These are phyloP conservation scores for Penicillium sp. DNA, from an alignment of 2,329 filamentous ascomycete genomes.

Conservation along the genomic window DNA sequence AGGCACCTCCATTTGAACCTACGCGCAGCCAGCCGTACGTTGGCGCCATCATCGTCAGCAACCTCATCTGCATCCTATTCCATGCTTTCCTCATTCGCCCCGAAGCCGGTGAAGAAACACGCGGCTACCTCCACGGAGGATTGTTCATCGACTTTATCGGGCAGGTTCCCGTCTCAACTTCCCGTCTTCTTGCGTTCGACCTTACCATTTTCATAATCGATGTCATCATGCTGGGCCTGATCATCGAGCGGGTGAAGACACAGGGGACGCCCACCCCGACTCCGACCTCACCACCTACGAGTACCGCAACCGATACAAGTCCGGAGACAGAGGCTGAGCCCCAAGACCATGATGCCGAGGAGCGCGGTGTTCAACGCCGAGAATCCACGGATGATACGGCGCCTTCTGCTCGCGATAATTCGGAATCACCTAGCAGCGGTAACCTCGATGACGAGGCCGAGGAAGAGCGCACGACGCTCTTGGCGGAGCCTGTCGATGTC, in stretches of 20 bases:
- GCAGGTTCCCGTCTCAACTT: conserved; percentile 54
- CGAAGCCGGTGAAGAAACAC: conserved; percentile 48
- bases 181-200: conserved; percentile 53
- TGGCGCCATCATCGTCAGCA: conserved; percentile 52
- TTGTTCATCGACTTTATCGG: conserved; percentile 63
- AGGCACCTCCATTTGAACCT: conserved; percentile 51
- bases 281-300: conserved; percentile 11
- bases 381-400: conserved; percentile 34
- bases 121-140: conserved; percentile 59
- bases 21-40: conserved; percentile 53
- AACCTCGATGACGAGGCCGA: conserved; percentile 23
- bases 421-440: conserved; percentile 21
- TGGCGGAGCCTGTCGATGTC: conserved; percentile 35
- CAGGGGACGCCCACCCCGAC: conserved; percentile 27
- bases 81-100: conserved; percentile 55
- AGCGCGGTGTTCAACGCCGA: conserved; percentile 51
- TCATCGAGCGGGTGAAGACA: conserved; percentile 51
- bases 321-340: conserved; percentile 10
- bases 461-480: conserved; percentile 31
- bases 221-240: conserved; percentile 54
- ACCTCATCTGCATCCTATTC: conserved; percentile 54
- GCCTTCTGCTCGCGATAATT: conserved; percentile 42
- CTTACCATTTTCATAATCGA: conserved; percentile 54
- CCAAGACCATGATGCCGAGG: conserved; percentile 59
- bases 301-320: conserved; percentile 23